Base-by-base conservation (phyloP, 805 yeast genomes). In the Saccharomycopsis olivae region DNA sequence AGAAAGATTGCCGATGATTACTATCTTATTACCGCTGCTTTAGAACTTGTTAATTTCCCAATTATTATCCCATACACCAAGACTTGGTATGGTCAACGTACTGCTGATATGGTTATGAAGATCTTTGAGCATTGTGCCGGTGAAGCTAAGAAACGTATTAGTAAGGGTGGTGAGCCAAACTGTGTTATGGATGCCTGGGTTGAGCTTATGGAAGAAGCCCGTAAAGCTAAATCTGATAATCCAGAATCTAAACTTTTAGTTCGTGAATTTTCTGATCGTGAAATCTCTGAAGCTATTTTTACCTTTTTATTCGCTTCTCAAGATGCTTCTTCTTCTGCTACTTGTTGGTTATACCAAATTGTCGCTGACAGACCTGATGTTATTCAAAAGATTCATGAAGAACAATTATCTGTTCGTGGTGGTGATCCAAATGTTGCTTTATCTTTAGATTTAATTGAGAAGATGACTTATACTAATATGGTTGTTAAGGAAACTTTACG, bases 121-220 rank as follows among this genome's bases (percentile, higher is more conserved):
- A 78, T 86, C 52, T 87, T 92, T 53, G 96, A 78, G 55, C 62
- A 62, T 20, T 89, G 97, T 68, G 95, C 98, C 14, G 86, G 71
- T 50, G 73, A 68, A 74, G 84, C 97, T 40, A 89, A 89, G 61
- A 73, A 71, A 42, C 78, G 78, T 55, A 80, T 89, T 56, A 78
- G 73, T 31, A 66, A 69, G 4, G 88, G 88, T 50, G 94, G 88
- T 38, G 62, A 70, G 46, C 85, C 95, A 41, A 69, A 73, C 36
- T 87, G 96, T 70, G 87, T 87, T 35, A 76, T 92, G 88, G 98
- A 92, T 59, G 87, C 86, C 48, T 92, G 98, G 98, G 73, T 89
- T 55, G 67, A 69, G 55, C 68, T 79, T 52, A 92, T 92, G 96
- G 69, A 74, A 51, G 84, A 88, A 29, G 62, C 62, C 51, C 53